These are phyloP conservation scores for Beauveria medogensis DNA, from an alignment of 2,329 filamentous ascomycete species.

Conservation along the genomic window DNA sequence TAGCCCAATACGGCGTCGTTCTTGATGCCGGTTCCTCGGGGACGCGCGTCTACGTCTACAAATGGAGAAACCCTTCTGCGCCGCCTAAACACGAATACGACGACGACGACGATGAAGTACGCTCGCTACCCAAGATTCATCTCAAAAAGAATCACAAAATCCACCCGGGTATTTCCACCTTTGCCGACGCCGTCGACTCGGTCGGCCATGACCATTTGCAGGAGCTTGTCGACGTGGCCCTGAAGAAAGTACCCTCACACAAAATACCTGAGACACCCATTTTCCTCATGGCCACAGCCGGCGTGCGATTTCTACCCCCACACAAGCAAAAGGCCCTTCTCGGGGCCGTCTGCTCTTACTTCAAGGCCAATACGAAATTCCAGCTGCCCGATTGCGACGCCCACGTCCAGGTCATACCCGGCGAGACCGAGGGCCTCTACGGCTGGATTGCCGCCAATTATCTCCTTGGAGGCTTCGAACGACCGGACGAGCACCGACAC, in stretches of 20 bases:
- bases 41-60: conserved; percentile 88
- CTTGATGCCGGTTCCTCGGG: conserved; percentile 97
- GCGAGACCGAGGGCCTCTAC: conserved; percentile 91
- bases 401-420: conserved; percentile 90
- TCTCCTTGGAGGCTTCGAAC: conserved; percentile 81
- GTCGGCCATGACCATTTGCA: conserved; percentile 79
- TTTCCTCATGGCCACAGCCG: conserved; percentile 91
- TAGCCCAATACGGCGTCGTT: conserved; percentile 80
- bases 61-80: conserved; percentile 73
- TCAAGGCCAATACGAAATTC: conserved; percentile 69
- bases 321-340: conserved; percentile 66
- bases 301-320: conserved; percentile 78
- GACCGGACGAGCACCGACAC: conserved; percentile 64
- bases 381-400: conserved; percentile 80
- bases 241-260: conserved; percentile 65
- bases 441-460: conserved; percentile 98
- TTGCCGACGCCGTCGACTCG: conserved; percentile 64
- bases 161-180: conserved; percentile 85
- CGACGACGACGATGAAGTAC: conserved; percentile 36
- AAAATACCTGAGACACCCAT: conserved; percentile 80
- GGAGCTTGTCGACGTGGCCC: conserved; percentile 71
- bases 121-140: conserved; percentile 68
- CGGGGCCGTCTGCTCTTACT: conserved; percentile 72
- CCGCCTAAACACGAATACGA: conserved; percentile 37
- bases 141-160: conserved; percentile 92